Base-by-base conservation (phyloP, 2,329 filamentous ascomycete genomes). In the Exophiala alcalophila region DNA sequence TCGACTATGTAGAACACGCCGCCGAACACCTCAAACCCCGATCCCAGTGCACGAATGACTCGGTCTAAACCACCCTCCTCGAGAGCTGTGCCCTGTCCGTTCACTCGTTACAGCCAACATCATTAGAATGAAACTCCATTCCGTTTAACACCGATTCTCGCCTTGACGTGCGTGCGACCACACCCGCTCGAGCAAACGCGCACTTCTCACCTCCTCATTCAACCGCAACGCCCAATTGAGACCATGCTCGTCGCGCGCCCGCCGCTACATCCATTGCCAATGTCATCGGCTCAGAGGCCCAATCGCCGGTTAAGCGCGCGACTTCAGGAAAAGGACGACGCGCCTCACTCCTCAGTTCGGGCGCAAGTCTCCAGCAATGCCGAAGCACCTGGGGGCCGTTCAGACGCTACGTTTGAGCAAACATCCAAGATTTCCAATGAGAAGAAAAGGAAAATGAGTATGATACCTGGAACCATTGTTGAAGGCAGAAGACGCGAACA, bases 401-500 rank as follows among this genome's bases (percentile, higher is more conserved):
- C 35, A 18, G 40, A 51, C n/a, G 45, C 38, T 27, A 15, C 28
- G 16, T 34, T 24, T n/a, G 31, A 19, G 18, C 56, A 58, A 52
- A 53, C 55, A 35, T 56, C 40, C 35, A 41, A 56, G 50, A 28
- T 27, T 32, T 46, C 28, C 15, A 53, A 57, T 18, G 56, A 57
- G 12, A 62, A 54, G 52, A 72, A 72, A 56, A 59, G 69, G 33
- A 71, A 70, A 54, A 62, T 64, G 49, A 61, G 69, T 72, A 56
- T 62, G 69, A 63, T 15, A 20, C 31, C 7, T 5, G 11, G 12
- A 26, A 11, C n/a, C n/a, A n/a, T n/a, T n/a, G n/a, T n/a, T n/a
- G n/a, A n/a, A 21, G 19, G 15, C 14, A 21, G 15, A 12, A 29
- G 18, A 26, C 16, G 5, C 12, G 31, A 25, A 32, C 8, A 28